phyloP scores from a whole-genome alignment of 2,329 filamentous ascomycete genomes.

The Rhynchosporium secalis region DNA sequence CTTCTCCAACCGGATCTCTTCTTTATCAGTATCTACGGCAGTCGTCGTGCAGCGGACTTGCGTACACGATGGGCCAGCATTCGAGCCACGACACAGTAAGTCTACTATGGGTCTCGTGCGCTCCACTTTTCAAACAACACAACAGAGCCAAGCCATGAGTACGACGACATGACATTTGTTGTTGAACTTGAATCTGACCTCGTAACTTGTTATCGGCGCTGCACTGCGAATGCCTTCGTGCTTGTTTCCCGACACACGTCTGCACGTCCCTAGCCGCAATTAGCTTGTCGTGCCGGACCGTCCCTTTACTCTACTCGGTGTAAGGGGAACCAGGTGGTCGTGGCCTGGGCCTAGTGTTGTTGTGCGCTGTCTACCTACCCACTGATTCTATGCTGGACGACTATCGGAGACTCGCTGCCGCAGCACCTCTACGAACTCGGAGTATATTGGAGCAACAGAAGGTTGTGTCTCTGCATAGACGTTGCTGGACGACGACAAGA shows the following conservation, averaged over 20 bases:
- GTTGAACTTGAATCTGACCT: constrained; percentile 20
- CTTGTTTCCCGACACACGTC: constrained; percentile 26
- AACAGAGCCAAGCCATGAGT: constrained; percentile 15
- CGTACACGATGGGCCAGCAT: constrained; percentile 35
- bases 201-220: constrained; percentile 4
- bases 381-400: background rate
- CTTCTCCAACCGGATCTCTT: constrained; percentile 29
- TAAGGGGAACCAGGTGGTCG: background rate
- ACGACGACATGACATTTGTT: constrained; percentile 18
- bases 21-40: constrained; percentile 21
- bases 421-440: background rate
- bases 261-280: constrained; percentile 8
- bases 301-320: background rate
- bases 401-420: constrained; percentile 1
- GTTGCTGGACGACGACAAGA: constrained; percentile 7
- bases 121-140: constrained; percentile 15
- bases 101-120: constrained; percentile 13
- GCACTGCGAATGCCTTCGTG: constrained; percentile 30
- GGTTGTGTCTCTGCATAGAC: constrained; percentile 1
- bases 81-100: constrained; percentile 38
- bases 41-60: constrained; percentile 26
- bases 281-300: background rate
- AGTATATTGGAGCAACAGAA: constrained; percentile 1
- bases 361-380: background rate
- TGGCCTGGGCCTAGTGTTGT: background rate